A percentile compares a stretch with the other conserved stretches of the same genome.
Evolutionary conservation across 306 rosid species (phyloP).

Genomic region (Trichosanthes cucumerina): DNA sequence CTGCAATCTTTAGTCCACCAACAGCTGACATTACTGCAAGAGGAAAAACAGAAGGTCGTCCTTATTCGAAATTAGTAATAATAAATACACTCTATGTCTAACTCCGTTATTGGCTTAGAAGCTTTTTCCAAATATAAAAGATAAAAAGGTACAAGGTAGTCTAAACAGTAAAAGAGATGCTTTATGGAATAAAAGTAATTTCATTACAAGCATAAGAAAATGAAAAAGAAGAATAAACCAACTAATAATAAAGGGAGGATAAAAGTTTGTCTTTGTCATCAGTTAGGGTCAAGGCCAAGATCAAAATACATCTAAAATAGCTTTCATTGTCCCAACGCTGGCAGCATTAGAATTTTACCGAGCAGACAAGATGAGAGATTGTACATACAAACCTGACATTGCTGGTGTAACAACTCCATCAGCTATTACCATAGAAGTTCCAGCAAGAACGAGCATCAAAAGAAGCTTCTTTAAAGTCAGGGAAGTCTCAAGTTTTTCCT

Average conservation of each 20-base stretch:
- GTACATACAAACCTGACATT: constrained; percentile 53
- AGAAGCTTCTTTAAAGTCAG: constrained; percentile 74
- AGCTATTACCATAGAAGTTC: constrained; percentile 97
- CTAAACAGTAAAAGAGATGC: not conserved
- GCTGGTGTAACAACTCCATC: constrained; percentile 96
- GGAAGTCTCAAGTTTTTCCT: constrained; percentile 86
- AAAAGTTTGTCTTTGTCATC: not conserved
- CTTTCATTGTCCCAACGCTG: not conserved
- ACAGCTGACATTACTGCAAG: constrained; percentile 85
- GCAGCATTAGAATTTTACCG: not conserved
- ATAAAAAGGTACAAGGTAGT: not conserved
- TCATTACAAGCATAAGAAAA: not conserved
- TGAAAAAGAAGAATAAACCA: not conserved
- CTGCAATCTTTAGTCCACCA: constrained; percentile 74
- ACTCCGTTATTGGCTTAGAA: not conserved
- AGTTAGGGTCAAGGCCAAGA: not conserved
- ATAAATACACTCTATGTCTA: not conserved
- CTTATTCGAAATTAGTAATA: not conserved
- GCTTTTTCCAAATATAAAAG: not conserved
- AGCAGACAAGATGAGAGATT: constrained; percentile 7
- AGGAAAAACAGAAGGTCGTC: constrained; percentile 9
- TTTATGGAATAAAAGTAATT: not conserved
- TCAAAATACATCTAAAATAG: not conserved
- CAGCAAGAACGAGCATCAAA: constrained; percentile 82
- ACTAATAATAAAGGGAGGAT: not conserved